Evolutionary conservation across 305 asterid species (phyloP), one percentile per base, ranked within the genome.

Genomic region (Fraxinus nigra): DNA sequence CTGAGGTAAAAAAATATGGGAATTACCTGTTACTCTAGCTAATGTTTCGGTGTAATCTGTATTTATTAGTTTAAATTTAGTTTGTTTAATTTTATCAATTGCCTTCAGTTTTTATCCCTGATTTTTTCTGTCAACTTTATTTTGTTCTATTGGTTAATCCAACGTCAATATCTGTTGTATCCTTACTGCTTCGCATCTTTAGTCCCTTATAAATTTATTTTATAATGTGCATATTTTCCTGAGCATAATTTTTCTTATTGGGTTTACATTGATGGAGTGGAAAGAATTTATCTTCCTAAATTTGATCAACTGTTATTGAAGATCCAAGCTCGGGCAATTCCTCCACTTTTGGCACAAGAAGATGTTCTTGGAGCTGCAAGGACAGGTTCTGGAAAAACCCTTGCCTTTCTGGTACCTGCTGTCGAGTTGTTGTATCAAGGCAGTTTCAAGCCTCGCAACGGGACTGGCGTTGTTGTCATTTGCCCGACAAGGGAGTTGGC

Each of bases 401-500:
- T 94, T 76, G 98, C 98, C 37, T 96, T 96, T 86, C 79, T 96
- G 77, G 33, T 96, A 59, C 99, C 99, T 0, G 98, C 98, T 34
- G 90, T 96, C 59, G 99, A 96, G 84, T 89, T 96, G 84, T 81
- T 96, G 81, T 78, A 84, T 88, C 87, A 90, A 65, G 74, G 79
- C 79, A 85, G 83, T 13, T 93, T 94, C 83, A 78, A 91, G 1
- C 92, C 95, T 82, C 93, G 98, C 51, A 93, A 96, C 83, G 99
- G 99, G 69, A 90, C 98, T 83, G 98, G 99, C 46, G 94, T 92
- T 72, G 80, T 96, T 72, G 85, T 96, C 85, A 94, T 96, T 81
- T 96, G 99, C 88, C 99, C 99, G 46, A 94, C 98, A 22, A 92
- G 99, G 88, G 99, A 96, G 88, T 88, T 96, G 88, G 99, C 98